Conservation (phyloP, 148 eudicot genomes). For the Hydrangea macrophylla region DNA sequence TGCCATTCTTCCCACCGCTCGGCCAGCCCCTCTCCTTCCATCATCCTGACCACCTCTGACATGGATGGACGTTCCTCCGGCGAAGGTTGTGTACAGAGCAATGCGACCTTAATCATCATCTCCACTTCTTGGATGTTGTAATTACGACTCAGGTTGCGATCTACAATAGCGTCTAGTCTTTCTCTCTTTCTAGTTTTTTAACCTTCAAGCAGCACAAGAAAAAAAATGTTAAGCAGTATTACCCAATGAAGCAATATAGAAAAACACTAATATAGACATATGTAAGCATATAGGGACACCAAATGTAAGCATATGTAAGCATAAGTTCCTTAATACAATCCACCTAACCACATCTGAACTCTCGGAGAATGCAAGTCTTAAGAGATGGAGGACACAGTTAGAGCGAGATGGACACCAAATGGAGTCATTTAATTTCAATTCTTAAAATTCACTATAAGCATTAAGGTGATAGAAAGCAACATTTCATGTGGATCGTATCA, state of each 20-base stretch:
- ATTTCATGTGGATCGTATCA: no score
- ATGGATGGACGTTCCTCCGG: slow-evolving; percentile 92
- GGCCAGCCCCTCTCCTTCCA: slow-evolving; percentile 96
- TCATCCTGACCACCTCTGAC: slow-evolving; percentile 96
- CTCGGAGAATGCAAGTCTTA: neutral
- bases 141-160: slow-evolving; percentile 47
- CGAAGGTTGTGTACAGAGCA: slow-evolving; percentile 79
- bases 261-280: neutral
- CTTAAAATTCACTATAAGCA: no score
- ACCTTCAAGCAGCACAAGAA: slow-evolving; percentile 39
- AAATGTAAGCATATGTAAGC: no score
- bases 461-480: no score
- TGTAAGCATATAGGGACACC: no score
- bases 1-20: slow-evolving; percentile 99
- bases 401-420: no score
- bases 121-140: slow-evolving; percentile 71
- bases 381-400: no score
- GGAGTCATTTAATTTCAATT: no score
- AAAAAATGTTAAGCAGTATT: neutral
- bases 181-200: slow-evolving; percentile 83
- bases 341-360: neutral
- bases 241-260: no score
- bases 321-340: no score
- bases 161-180: slow-evolving; percentile 71
- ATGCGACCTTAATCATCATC: slow-evolving; percentile 86